phyloP scores from a whole-genome alignment of 169 alveolate species.

The Blepharisma undulans region DNA sequence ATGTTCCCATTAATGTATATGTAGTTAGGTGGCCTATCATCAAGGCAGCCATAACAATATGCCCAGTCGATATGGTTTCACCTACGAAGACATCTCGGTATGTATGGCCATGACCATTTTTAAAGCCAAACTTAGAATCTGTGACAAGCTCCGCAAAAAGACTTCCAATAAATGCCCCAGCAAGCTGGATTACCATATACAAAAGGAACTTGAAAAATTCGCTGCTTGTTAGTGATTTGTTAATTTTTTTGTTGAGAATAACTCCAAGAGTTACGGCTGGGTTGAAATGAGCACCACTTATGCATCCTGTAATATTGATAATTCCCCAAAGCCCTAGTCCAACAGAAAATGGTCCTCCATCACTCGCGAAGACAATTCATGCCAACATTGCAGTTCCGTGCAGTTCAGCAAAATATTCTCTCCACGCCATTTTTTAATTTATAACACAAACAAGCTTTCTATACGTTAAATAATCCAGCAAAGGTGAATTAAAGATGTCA shows the following conservation, averaged over 20 bases:
- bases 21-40: not conserved
- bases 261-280: slow-evolving; percentile 36
- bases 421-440: not conserved
- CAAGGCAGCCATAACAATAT: not conserved
- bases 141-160: not conserved
- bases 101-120: not conserved
- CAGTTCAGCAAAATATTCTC: not conserved
- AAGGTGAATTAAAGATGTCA: not conserved
- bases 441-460: not conserved
- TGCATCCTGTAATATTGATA: not conserved
- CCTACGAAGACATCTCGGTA: not conserved
- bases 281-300: slow-evolving; percentile 41
- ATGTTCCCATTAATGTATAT: not conserved
- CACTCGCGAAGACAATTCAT: not conserved
- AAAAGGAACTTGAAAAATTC: not conserved
- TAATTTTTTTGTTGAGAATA: not conserved
- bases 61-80: not conserved
- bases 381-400: not conserved
- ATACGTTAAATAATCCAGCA: not conserved
- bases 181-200: not conserved
- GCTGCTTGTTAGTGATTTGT: too few relatives aligned
- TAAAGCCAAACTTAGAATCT: not conserved
- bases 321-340: not conserved
- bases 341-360: not conserved
- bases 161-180: slow-evolving; percentile 20